A percentile compares a stretch with the other conserved stretches of the same genome.
phyloP scores from a whole-genome alignment of 2,329 filamentous ascomycete species.

The Gaeumannomyces sp. region DNA sequence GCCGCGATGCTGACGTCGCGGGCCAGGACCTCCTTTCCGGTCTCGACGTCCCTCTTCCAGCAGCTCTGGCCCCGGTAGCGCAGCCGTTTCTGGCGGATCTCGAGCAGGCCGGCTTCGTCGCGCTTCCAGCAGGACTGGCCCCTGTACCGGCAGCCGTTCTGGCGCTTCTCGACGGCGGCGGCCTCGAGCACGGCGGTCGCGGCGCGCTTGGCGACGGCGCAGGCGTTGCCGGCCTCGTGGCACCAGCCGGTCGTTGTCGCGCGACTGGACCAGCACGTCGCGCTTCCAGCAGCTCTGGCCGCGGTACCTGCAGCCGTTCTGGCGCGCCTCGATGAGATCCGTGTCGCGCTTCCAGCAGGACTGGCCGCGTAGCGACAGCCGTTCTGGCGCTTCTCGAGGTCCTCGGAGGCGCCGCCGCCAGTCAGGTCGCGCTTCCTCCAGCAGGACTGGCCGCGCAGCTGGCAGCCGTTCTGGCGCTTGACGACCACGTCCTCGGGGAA shows the following conservation, averaged over 20 bases:
- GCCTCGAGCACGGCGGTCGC: conserved; percentile 8
- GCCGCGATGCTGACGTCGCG: conserved; percentile 14
- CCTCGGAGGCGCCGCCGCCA: neutral
- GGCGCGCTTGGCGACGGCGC: conserved; percentile 9
- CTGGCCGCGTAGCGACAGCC: conserved; percentile 20
- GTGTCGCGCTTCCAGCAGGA: conserved; percentile 28
- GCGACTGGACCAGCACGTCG: neutral
- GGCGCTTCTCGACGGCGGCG: conserved; percentile 14
- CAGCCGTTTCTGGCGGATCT: conserved; percentile 13
- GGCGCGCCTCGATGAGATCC: conserved; percentile 13
- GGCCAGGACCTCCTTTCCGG: neutral
- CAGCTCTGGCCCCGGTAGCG: conserved; percentile 26
- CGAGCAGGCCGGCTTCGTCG: conserved; percentile 13
- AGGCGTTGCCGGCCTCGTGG: conserved; percentile 5
- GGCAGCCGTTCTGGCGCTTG: conserved; percentile 13
- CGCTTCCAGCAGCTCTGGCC: conserved; percentile 28
- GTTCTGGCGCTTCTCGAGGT: conserved; percentile 11
- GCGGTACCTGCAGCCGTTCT: conserved; percentile 14
- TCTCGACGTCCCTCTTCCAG: conserved; percentile 18
- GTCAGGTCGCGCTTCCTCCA: conserved; percentile 24
- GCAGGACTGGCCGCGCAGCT: conserved; percentile 27
- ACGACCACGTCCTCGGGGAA: conserved; percentile 9
- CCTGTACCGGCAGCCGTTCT: conserved; percentile 15
- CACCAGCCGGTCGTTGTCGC: conserved; percentile 8
- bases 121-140: conserved; percentile 31